Base-by-base conservation (phyloP, 2,329 filamentous ascomycete genomes). In the Fusarium sp. region DNA sequence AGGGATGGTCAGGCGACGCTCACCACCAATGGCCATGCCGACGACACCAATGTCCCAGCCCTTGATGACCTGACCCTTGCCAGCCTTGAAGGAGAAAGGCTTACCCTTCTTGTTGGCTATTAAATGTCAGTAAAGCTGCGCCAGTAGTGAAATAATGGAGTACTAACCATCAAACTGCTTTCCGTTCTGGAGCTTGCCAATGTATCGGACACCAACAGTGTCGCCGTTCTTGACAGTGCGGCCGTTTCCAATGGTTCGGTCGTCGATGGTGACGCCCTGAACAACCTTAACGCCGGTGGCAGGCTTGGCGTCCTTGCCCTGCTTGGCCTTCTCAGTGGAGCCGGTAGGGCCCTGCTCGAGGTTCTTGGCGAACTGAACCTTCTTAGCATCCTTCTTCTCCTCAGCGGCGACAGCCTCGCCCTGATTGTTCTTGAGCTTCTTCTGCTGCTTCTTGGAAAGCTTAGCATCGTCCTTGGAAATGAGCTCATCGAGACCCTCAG, bases 391-490 rank as follows among this genome's bases (percentile, higher is more conserved):
- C 80, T 90, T 89, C 72, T 87, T 83, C 71, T 87, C 83, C 75
- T 90, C 88, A 46, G 84, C 83, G 54, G 86, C 82, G 64, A 92
- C 89, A 63, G 96, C 90, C 79, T 98, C 92, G 73, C 95, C 96
- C 80, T 97, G 93, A 87, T 98, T 98, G 88, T 97, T 98, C 90
- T 97, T 97, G 72, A 95, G 88, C 88, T 98, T 98, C 91, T 99
- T 98, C 77, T 92, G 88, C 82, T 98, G 93, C 86, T 97, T 98
- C 88, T 98, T 98, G 88, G 90, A 94, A 69, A 94, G 87, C 85
- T 94, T 94, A 73, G 86, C 79, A 75, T 94, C 91, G 72, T 89
- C 88, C 63, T 96, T 95, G 80, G 90, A 87, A 77, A 98, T 97
- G 81, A 97, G 83, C 71, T 93, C 92, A 75, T 98, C 94, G 27